These are phyloP conservation scores for Themeda triandra DNA, from an alignment of 176 grass and related monocot genomes.

Conservation along the genomic window DNA sequence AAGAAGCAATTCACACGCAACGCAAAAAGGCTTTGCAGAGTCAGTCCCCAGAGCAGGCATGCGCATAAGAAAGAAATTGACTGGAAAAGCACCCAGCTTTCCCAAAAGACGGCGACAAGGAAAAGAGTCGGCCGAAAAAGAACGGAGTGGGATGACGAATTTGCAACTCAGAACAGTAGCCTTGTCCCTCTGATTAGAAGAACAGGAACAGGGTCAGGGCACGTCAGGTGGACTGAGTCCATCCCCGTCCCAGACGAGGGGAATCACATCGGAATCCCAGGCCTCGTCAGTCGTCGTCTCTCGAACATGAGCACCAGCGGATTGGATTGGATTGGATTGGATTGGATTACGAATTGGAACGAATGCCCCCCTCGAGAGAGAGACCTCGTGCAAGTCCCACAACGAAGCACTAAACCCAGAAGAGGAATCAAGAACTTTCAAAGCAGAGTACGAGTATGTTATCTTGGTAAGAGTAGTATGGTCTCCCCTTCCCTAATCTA, in stretches of 20 bases:
- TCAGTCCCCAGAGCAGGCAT: neutral
- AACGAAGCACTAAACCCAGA: too few relatives aligned
- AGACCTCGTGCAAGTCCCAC: too few relatives aligned
- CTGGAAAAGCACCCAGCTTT: conserved; percentile 5
- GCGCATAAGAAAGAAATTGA: too few relatives aligned
- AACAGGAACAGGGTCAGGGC: neutral
- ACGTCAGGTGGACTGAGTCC: neutral
- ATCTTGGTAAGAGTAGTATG: too few relatives aligned
- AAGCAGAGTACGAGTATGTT: too few relatives aligned
- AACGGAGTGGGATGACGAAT: too few relatives aligned
- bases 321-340: neutral
- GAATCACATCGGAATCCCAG: too few relatives aligned
- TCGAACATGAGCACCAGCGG: neutral
- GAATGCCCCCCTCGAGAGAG: too few relatives aligned
- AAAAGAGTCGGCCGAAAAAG: neutral
- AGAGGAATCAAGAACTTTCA: too few relatives aligned
- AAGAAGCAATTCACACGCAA: conserved; percentile 13
- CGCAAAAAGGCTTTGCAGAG: neutral
- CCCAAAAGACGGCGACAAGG: neutral
- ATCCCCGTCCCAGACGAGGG: neutral
- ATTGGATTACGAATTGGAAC: neutral
- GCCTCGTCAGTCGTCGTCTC: neutral
- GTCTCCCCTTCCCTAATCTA: too few relatives aligned
- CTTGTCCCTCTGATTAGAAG: neutral
- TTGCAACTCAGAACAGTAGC: neutral